Conservation (phyloP, 148 eudicot species). For the Beta vulgaris region DNA sequence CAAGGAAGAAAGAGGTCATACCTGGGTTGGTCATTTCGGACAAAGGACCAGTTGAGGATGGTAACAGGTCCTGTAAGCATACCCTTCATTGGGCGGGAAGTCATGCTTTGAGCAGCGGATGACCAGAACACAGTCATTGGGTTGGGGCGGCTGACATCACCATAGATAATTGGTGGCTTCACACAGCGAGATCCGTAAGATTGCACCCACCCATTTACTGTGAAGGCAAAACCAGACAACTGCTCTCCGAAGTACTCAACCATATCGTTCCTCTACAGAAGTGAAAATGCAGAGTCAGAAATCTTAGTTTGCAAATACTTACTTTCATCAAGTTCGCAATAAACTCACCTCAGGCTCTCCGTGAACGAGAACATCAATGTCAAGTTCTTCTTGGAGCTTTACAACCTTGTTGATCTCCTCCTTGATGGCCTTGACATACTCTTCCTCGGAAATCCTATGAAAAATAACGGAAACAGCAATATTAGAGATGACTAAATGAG, state of each 20-base stretch:
- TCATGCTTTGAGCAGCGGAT: constrained; percentile 84
- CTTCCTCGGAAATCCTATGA: constrained; percentile 73
- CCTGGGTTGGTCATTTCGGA: constrained; percentile 96
- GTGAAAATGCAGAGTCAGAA: constrained; percentile 15
- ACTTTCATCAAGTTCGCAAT: not conserved
- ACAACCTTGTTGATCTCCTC: constrained; percentile 90
- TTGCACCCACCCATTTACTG: constrained; percentile 91
- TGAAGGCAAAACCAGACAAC: constrained; percentile 89
- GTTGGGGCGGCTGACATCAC: constrained; percentile 98
- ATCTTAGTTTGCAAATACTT: not conserved
- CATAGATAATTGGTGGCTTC: constrained; percentile 95
- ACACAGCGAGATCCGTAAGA: constrained; percentile 95
- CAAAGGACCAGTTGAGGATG: constrained; percentile 96
- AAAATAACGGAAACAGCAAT: constrained; percentile 6
- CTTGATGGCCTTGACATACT: constrained; percentile 67
- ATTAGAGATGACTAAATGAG: not conserved
- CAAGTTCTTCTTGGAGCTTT: constrained; percentile 91
- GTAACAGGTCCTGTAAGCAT: constrained; percentile 96
- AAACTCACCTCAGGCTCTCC: constrained; percentile 83
- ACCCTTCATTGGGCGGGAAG: constrained; percentile 96
- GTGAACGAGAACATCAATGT: constrained; percentile 87
- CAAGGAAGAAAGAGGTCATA: constrained; percentile 13
- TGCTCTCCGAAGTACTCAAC: constrained; percentile 98
- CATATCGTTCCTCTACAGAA: constrained; percentile 78
- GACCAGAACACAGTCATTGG: constrained; percentile 98